A percentile compares a stretch with the other conserved stretches of the same genome.
phyloP scores from a whole-genome alignment of 1,284 basidiomycete genomes.

The Cryptococcus sp. region DNA sequence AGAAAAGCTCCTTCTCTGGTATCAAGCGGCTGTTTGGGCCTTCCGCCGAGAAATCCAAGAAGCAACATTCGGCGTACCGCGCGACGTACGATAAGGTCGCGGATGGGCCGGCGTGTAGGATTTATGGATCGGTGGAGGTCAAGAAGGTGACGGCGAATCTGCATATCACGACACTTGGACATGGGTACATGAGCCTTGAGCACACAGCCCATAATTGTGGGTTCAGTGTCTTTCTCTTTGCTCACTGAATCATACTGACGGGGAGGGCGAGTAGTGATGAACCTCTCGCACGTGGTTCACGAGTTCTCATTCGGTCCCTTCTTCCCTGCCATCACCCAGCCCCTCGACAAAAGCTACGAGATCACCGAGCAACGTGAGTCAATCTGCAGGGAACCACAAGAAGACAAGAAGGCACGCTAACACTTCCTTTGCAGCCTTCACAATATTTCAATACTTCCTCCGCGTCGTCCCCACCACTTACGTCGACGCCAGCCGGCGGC shows the following conservation, averaged over 20 bases:
- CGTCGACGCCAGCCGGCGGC: conserved; percentile 61
- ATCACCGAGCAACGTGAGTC: conserved; percentile 70
- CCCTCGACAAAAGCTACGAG: conserved; percentile 87
- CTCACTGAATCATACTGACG: conserved; percentile 1
- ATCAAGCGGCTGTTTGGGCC: conserved; percentile 50
- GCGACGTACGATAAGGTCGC: conserved; percentile 68
- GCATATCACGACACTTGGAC: conserved; percentile 86
- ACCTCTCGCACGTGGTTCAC: conserved; percentile 90
- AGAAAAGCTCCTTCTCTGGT: conserved; percentile 36
- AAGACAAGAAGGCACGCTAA: not conserved
- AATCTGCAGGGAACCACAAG: too few species aligned
- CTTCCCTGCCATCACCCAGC: conserved; percentile 93
- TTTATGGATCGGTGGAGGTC: conserved; percentile 78
- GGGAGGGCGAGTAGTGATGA: conserved; percentile 67
- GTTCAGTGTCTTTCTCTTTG: conserved; percentile 5
- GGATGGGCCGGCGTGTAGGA: conserved; percentile 70
- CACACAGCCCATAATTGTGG: conserved; percentile 81
- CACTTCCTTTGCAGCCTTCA: conserved; percentile 62
- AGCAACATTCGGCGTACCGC: conserved; percentile 55
- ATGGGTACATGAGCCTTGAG: conserved; percentile 82
- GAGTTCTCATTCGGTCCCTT: conserved; percentile 96
- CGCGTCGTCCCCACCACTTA: conserved; percentile 94
- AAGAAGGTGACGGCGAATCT: conserved; percentile 91
- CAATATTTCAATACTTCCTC: conserved; percentile 94
- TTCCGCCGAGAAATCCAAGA: not conserved